Base-by-base conservation (phyloP, 139 green algal genomes). In the Coelastrella sp. region DNA sequence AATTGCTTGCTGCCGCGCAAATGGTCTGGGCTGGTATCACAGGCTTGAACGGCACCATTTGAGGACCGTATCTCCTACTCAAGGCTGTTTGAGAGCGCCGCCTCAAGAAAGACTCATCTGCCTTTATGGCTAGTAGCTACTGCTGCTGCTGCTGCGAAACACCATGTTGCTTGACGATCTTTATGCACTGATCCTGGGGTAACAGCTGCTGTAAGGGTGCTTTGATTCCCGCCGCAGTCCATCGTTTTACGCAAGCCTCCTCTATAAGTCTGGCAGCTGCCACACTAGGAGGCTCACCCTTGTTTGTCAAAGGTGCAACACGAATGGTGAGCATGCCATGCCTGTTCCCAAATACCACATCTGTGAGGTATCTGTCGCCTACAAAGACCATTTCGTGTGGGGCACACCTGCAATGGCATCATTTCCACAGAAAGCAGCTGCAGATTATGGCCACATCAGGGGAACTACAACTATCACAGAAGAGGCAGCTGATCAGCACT, bases 351-450 rank as follows among this genome's bases (percentile, higher is more conserved):
- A 96, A 99, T 14, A 96, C 97, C 0, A 98, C 87, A 75, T 99
- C 97, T 6, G 97, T 99, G n/a, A 99, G 91, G 87, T 97, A 98
- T 11, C 97, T 84, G 95, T 99, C 97, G 0, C 97, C 97, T 0
- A 99, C 91, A 92, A 98, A 98, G 8, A 98, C 84, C 27, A 98
- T 91, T 66, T 96, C 81, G 5, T 94, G 57, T 7, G 93, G 92
- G 24, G 75, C 61, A 85, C 95, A 98, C 35, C 95, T 96, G 93
- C 59, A 78, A 60, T 7, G 25, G 85, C 24, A 80, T 49, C 35
- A 49, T 1, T 49, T 49, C 35, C 35, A 49, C 74, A 80, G 25
- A 76, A 25, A 35, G 8, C 68, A 76, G 68, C 68, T 10, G 68
- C 68, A 6, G 24, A 17, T 72, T 14, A 17, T 17, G 63, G 63